Base-by-base conservation (phyloP, 2,329 filamentous ascomycete species). In the Colletotrichum sp. region DNA sequence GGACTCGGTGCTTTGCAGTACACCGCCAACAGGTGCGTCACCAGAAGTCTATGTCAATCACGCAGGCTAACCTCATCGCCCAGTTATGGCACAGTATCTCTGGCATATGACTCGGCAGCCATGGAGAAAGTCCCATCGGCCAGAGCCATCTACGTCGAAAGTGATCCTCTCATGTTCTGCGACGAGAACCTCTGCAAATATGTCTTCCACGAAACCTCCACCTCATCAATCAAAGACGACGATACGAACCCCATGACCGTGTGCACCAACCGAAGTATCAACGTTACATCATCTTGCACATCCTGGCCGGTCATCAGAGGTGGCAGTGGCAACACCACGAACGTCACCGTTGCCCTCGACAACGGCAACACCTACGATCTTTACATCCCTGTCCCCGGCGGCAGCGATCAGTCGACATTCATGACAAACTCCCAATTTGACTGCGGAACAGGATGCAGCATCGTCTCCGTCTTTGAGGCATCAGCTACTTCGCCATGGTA, bases 21-120 rank as follows among this genome's bases (percentile, higher is more conserved):
- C 62, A 86, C 84, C 2, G 87, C 87, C 14, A 86, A 87, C 43
- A 84, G 82, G 84, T 84, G 0, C 4, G 61, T 63, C 10, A 8
- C 24, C 4, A 14, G 61, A 34, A 34, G 16, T 26, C 4, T 7
- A 18, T 4, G 4, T 56, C 16, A 28, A 21, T 4, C 34, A 1
- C 28, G 5, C 2, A 2, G 2, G 18, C 38, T 9, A 18, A 63
- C 8, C 3, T 36, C 3, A 12, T 18, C 18, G 2, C 14, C 16
- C 30, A 87, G 85, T 63, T 87, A 85, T 67, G 86, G 86, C 10
- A 82, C 81, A 13, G 76, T 87, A 12, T 82, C 82, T 3, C 81
- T 83, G 7, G 83, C 81, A 4, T 83, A 80, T 64, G 69, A 74
- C 26, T 70, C 78, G 10, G 81, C 74, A 3, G 4, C 4, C 0